phyloP scores from a whole-genome alignment of 2,329 filamentous ascomycete genomes.

The Talaromyces rugulosus region DNA sequence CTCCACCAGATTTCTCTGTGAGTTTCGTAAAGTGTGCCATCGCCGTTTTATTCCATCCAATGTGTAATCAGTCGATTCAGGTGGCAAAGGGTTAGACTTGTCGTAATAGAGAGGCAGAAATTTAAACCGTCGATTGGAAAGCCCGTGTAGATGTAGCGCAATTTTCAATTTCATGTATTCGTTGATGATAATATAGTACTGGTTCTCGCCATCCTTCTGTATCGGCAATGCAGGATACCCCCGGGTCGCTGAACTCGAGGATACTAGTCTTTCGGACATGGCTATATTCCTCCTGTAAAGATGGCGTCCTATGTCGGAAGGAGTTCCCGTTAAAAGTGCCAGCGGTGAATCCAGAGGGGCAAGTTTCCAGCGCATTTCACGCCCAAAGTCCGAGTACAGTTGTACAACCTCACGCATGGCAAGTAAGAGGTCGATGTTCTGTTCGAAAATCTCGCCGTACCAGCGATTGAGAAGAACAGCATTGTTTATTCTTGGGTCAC shows the following conservation, averaged over 20 bases:
- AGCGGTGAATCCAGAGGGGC: not conserved
- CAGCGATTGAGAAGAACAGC: not conserved
- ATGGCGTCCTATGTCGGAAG: no score
- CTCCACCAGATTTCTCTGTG: not conserved
- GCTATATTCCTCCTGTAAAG: not conserved
- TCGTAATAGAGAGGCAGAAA: not conserved
- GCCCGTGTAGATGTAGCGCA: not conserved
- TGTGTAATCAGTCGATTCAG: not conserved
- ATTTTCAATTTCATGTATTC: not conserved
- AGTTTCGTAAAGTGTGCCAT: not conserved
- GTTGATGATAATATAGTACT: not conserved
- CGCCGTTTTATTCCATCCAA: not conserved
- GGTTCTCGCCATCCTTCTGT: not conserved
- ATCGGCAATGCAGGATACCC: not conserved
- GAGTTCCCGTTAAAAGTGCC: not conserved
- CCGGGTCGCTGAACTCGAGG: not conserved
- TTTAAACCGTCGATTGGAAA: not conserved
- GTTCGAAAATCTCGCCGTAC: not conserved
- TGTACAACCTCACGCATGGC: constrained; percentile 6
- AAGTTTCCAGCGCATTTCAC: not conserved
- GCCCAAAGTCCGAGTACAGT: constrained; percentile 8
- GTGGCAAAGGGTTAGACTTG: not conserved
- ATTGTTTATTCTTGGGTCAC: constrained; percentile 10
- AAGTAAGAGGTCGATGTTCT: not conserved
- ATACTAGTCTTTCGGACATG: not conserved